Evolutionary conservation across 345 rosid genomes (phyloP).

Genomic region (Citrus medica): DNA sequence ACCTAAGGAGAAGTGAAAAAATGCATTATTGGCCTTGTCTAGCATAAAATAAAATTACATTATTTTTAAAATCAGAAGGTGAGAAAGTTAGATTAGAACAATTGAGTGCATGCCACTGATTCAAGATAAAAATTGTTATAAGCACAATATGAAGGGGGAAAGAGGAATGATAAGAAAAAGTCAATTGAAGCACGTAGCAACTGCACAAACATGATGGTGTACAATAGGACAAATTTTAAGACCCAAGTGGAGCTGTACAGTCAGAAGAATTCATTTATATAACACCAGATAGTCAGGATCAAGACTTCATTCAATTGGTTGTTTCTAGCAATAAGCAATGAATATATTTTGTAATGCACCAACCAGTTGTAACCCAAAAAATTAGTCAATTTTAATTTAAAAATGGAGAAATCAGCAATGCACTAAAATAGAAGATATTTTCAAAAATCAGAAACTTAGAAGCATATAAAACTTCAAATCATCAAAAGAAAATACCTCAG

Average conservation of each 20-base stretch:
- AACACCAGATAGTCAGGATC: neutral
- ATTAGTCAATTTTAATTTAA: neutral
- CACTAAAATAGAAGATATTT: neutral
- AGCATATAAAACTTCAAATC: neutral
- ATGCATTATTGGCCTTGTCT: conserved; percentile 4
- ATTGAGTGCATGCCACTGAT: neutral
- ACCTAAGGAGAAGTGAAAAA: conserved; percentile 41
- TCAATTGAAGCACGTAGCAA: neutral
- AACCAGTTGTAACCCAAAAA: neutral
- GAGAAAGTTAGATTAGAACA: neutral
- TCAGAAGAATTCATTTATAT: neutral
- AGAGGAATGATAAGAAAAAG: neutral
- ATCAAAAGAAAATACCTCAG: conserved; percentile 58
- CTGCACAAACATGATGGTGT: neutral
- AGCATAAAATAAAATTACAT: conserved; percentile 7
- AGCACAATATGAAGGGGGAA: neutral
- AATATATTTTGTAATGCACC: neutral
- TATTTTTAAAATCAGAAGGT: neutral
- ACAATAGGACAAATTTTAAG: neutral
- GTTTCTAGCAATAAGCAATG: neutral
- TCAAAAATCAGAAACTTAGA: neutral
- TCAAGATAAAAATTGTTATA: too few species aligned
- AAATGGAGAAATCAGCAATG: neutral
- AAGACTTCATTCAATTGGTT: conserved; percentile 4
- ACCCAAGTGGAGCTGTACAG: neutral